Evolutionary conservation across 805 yeast species (phyloP).

Genomic region (Kluyveromyces aestuarii): DNA sequence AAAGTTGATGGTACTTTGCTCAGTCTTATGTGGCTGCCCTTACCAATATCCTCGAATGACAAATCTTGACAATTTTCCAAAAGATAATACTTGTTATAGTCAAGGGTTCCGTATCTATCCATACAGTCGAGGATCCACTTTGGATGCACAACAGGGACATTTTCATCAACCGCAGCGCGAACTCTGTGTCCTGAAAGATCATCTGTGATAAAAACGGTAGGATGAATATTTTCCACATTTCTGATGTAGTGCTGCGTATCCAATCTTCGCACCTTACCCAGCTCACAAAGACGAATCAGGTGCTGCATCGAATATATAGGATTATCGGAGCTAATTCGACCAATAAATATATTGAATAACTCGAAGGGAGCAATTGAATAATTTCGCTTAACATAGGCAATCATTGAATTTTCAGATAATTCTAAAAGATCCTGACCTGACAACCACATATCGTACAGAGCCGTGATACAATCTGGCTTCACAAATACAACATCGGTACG

Average conservation of each 20-base stretch:
- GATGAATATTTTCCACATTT: conserved; percentile 5
- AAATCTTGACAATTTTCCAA: conserved; percentile 12
- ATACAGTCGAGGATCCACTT: conserved; percentile 37
- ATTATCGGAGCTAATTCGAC: conserved; percentile 13
- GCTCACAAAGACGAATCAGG: conserved; percentile 3
- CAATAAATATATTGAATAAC: conserved; percentile 22
- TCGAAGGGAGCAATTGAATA: conserved; percentile 13
- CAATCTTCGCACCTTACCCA: conserved; percentile 4
- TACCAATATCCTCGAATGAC: conserved; percentile 25
- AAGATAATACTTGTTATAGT: conserved; percentile 28
- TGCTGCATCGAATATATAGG: neutral
- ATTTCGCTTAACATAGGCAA: conserved; percentile 1
- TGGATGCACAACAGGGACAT: conserved; percentile 34
- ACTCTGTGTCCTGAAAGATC: conserved; percentile 20
- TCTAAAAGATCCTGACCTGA: conserved; percentile 16
- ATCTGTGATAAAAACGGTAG: conserved; percentile 23
- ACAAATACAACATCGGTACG: conserved; percentile 23
- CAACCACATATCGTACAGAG: conserved; percentile 24
- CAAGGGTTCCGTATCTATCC: conserved; percentile 32
- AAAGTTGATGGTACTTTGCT: neutral
- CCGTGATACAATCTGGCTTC: conserved; percentile 10
- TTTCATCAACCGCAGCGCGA: conserved; percentile 32
- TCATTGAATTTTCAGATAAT: conserved; percentile 3
- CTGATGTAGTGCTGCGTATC: conserved; percentile 8
- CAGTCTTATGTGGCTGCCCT: conserved; percentile 4